Conservation (phyloP, 139 green algal species). For the Chlorella sp. region DNA sequence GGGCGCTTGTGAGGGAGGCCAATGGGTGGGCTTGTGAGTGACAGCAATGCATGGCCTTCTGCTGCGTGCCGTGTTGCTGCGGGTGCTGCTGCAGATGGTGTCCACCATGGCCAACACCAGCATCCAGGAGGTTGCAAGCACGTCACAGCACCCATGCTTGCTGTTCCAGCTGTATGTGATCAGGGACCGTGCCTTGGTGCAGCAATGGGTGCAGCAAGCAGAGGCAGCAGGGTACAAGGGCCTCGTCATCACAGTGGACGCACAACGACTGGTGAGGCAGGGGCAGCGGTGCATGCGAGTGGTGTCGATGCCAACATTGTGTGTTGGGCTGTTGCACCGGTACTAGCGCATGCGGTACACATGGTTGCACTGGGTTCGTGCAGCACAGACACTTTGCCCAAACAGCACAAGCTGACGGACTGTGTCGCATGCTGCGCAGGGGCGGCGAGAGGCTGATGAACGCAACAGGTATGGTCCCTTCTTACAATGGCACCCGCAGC, state of each 20-base stretch:
- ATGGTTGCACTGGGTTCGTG: no score
- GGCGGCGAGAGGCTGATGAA: constrained; percentile 60
- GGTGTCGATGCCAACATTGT: no score
- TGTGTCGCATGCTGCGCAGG: no score
- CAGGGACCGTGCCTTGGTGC: constrained; percentile 50
- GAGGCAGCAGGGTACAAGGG: constrained; percentile 63
- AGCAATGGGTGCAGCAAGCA: constrained; percentile 55
- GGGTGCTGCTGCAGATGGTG: constrained; percentile 2
- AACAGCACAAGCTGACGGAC: no score
- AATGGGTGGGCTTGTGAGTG: no score
- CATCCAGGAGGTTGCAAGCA: constrained; percentile 1
- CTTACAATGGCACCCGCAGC: not conserved
- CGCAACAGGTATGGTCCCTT: constrained; percentile 43
- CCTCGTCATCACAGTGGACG: constrained; percentile 86
- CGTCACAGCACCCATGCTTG: constrained; percentile 23
- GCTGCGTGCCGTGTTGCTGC: constrained; percentile 41
- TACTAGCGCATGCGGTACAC: no score
- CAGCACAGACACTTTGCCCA: no score
- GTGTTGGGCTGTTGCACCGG: no score
- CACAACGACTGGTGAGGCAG: constrained; percentile 62
- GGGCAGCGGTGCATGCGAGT: no score
- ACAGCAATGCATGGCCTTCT: no score
- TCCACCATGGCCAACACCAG: constrained; percentile 4
- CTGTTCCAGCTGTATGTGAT: constrained; percentile 80
- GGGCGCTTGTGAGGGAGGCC: no score